phyloP scores from a whole-genome alignment of 2,329 filamentous ascomycete species.

The Bipolaris victoriae region DNA sequence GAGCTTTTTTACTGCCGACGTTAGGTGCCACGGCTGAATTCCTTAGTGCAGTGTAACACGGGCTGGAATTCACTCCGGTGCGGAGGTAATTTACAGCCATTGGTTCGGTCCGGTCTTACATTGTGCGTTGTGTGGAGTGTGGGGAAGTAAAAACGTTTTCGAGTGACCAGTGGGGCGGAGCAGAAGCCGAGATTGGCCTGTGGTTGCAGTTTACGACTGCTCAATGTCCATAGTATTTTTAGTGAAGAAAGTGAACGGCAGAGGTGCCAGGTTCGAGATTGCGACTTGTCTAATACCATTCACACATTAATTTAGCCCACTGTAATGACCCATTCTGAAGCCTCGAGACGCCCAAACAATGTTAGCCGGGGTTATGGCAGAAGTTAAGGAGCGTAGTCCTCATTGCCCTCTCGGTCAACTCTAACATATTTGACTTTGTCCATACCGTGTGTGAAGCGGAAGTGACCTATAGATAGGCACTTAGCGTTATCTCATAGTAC shows the following conservation, averaged over 20 bases:
- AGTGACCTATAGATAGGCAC: conserved; percentile 26
- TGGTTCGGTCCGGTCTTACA: background rate
- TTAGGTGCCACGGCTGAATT: conserved; percentile 12
- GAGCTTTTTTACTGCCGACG: conserved; percentile 9
- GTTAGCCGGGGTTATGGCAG: background rate
- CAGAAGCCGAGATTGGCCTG: conserved; percentile 3
- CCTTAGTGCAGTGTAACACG: background rate
- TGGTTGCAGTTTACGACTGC: background rate
- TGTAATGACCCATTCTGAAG: no score
- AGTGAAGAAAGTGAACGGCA: background rate
- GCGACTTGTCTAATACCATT: background rate
- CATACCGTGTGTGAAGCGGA: conserved; percentile 49
- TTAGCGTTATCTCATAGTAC: background rate
- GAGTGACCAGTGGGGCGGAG: background rate
- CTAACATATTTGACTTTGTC: conserved; percentile 43
- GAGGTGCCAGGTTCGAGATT: background rate
- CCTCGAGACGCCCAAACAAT: background rate
- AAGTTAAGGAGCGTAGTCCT: conserved; percentile 22
- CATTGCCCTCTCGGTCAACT: conserved; percentile 33
- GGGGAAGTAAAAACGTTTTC: background rate
- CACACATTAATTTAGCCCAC: background rate
- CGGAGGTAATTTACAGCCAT: background rate
- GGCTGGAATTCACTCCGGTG: background rate
- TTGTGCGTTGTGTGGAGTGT: background rate
- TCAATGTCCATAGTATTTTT: background rate